Conservation (phyloP, 345 rosid genomes). For the Acer saccharum region DNA sequence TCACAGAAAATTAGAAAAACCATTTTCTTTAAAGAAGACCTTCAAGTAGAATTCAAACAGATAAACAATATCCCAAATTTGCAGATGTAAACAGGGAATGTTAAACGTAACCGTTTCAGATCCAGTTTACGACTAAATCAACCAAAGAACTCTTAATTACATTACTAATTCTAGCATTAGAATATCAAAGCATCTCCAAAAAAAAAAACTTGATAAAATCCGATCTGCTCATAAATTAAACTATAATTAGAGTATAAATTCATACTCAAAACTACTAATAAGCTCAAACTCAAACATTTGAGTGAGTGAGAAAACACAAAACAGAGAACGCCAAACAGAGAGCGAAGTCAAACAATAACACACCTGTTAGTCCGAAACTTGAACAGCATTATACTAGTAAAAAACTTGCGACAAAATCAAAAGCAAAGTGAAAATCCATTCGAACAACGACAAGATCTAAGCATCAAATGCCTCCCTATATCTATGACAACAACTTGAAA, state of each 20-base stretch:
- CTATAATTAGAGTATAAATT: neutral
- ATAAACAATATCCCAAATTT: neutral
- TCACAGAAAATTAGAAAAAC: neutral
- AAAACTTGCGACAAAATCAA: neutral
- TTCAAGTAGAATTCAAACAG: neutral
- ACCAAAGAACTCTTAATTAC: neutral
- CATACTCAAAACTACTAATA: neutral
- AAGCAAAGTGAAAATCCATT: neutral
- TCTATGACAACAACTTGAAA: neutral
- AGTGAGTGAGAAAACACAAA: neutral
- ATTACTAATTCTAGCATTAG: neutral
- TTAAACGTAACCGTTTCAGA: neutral
- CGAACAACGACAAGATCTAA: neutral
- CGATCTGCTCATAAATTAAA: neutral
- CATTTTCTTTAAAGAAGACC: neutral
- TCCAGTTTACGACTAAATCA: neutral
- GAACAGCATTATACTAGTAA: neutral
- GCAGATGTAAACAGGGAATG: neutral
- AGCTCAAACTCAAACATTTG: neutral
- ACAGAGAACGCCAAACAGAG: conserved; percentile 1
- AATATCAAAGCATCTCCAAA: neutral
- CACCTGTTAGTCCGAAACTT: conserved; percentile 7
- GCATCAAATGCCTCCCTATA: neutral
- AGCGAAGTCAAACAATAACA: neutral
- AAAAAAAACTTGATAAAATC: neutral